Evolutionary conservation across 2,329 filamentous ascomycete genomes (phyloP).

Genomic region (Fusarium nelsonii): DNA sequence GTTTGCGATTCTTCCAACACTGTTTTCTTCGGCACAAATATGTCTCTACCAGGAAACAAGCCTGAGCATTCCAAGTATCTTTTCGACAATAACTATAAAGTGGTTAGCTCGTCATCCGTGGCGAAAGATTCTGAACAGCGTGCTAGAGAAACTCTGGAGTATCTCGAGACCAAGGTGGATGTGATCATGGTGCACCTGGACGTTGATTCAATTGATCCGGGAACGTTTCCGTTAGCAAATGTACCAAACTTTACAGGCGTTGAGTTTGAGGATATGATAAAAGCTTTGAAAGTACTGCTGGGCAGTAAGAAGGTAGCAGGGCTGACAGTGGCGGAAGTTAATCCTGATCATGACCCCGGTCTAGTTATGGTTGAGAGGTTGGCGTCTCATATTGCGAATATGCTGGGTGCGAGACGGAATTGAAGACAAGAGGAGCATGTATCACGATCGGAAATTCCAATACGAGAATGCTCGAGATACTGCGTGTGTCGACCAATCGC

Average conservation of each 20-base stretch:
- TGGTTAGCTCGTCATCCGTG: constrained; percentile 34
- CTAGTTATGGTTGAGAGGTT: constrained; percentile 31
- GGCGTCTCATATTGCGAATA: constrained; percentile 8
- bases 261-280: constrained; percentile 40
- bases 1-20: constrained; percentile 38
- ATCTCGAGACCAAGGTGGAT: constrained; percentile 32
- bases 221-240: constrained; percentile 38
- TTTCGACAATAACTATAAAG: constrained; percentile 39
- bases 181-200: constrained; percentile 42
- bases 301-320: constrained; percentile 21
- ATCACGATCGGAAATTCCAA: not conserved
- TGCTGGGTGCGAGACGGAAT: constrained; percentile 6
- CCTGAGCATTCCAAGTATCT: constrained; percentile 41
- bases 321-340: constrained; percentile 39
- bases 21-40: constrained; percentile 42
- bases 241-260: constrained; percentile 41
- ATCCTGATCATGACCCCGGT: constrained; percentile 40
- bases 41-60: constrained; percentile 39
- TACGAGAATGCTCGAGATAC: not conserved
- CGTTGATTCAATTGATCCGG: constrained; percentile 41
- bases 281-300: constrained; percentile 21
- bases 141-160: constrained; percentile 26
- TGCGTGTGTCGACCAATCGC: not conserved
- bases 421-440: not conserved
- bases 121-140: constrained; percentile 23